Base-by-base conservation (phyloP, 192 early-diverging fungal genomes). In the Rhizoclosmatium globosum region DNA sequence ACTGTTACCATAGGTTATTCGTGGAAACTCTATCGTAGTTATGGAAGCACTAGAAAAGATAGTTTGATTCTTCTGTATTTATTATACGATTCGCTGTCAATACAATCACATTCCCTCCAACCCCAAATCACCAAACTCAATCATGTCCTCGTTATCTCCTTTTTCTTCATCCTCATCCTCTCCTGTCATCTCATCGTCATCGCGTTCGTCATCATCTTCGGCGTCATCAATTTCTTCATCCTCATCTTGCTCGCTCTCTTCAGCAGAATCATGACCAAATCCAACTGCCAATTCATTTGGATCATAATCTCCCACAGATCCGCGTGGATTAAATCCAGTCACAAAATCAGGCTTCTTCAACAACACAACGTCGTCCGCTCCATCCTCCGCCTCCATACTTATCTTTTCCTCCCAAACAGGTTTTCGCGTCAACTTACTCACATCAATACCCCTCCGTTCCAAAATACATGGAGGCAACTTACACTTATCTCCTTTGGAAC, bases 31-130 rank as follows among this genome's bases (percentile, higher is more conserved):
- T 4, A 85, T 89, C 43, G 56, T 78, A n/a, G 83, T 87, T 41
- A 86, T 89, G 83, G 88, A 89, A 80, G 85, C 86, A 3, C 68
- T 89, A 43, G 88, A 89, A 78, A 81, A 82, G 71, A 85, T 88
- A 69, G 72, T 68, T 9, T 80, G 48, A 48, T 21, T 62, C 39
- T 31, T 56, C 39, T 45, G 15, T 56, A 13, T 71, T 56, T 71
- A 15, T 41, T 45, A 46, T 68, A 17, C 23, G 15, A 17, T 45
- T 31, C 23, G 66, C 7, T n/a, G 45, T 62, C 15, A 62, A 62
- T 31, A 62, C 23, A 62, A 62, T 62, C 60, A 21, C 60, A 62
- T 62, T 39, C 60, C 31, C 31, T 31, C 31, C 31, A n/a, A 21
- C 60, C 60, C 15, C 60, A 43, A 44, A 31, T 39, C 45, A 43